A percentile compares a stretch with the other conserved stretches of the same genome.
Conservation (phyloP, 305 asterid species). For the Solanum aculeatissimum region DNA sequence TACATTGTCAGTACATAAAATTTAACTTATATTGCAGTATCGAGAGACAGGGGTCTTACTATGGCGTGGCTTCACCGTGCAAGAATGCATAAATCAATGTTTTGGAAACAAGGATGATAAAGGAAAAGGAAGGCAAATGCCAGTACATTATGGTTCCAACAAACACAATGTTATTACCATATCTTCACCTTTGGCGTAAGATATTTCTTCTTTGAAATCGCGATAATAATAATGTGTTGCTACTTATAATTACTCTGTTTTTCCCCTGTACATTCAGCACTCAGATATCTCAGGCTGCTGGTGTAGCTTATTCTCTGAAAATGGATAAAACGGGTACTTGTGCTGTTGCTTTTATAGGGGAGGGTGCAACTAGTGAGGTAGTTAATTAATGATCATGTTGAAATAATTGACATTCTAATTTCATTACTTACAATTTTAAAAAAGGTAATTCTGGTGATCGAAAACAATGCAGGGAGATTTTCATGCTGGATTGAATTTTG, state of each 20-base stretch:
- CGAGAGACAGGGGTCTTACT: conserved; percentile 76
- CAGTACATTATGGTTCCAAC: conserved; percentile 79
- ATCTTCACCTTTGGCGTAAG: conserved; percentile 87
- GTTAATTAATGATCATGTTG: neutral
- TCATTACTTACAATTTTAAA: neutral
- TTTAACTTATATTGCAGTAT: conserved; percentile 25
- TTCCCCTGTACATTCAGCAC: conserved; percentile 33
- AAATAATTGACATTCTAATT: neutral
- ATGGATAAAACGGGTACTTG: conserved; percentile 78
- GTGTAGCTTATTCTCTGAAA: conserved; percentile 88
- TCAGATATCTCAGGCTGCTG: conserved; percentile 95
- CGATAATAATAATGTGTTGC: neutral
- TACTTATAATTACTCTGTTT: neutral
- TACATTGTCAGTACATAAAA: neutral
- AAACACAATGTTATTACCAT: conserved; percentile 57
- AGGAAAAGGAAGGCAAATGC: conserved; percentile 98
- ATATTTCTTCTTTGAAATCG: neutral
- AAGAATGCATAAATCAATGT: conserved; percentile 69
- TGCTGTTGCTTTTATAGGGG: conserved; percentile 63
- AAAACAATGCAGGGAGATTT: conserved; percentile 74
- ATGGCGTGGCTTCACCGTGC: conserved; percentile 86
- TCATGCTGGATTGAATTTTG: conserved; percentile 85
- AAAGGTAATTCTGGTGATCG: neutral
- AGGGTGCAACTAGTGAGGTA: conserved; percentile 91
- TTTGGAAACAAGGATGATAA: conserved; percentile 60